phyloP scores from a whole-genome alignment of 495 filamentous ascomycete genomes.

The Pyrenula aspistea region DNA sequence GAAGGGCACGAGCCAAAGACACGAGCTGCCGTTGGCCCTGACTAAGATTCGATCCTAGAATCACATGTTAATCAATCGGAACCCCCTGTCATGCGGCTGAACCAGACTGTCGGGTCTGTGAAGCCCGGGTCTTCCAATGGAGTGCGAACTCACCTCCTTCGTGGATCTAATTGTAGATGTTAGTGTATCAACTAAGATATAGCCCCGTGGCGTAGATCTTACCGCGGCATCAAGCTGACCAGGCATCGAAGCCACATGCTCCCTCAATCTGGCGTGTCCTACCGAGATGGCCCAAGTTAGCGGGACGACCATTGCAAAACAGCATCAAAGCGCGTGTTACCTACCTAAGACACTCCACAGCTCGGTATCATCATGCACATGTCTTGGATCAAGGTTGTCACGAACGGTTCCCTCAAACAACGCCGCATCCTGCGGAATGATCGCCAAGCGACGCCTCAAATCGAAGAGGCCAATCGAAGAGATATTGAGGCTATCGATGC shows the following conservation, averaged over 20 bases:
- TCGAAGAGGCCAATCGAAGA: constrained; percentile 84
- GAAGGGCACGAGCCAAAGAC: constrained; percentile 80
- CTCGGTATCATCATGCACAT: constrained; percentile 94
- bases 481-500: constrained; percentile 80
- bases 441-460: constrained; percentile 79
- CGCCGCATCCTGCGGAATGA: constrained; percentile 96
- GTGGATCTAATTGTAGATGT: constrained; percentile 31
- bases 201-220: neutral
- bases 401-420: constrained; percentile 93
- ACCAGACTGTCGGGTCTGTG: neutral
- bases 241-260: constrained; percentile 79
- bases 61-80: neutral
- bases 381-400: constrained; percentile 91
- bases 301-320: neutral
- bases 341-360: constrained; percentile 92
- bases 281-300: constrained; percentile 6
- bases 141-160: constrained; percentile 70
- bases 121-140: neutral
- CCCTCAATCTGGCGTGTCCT: constrained; percentile 91
- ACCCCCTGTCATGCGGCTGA: neutral
- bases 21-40: constrained; percentile 75
- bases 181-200: neutral
- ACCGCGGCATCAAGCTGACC: constrained; percentile 75
- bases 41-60: constrained; percentile 46
- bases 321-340: constrained; percentile 22